These are phyloP conservation scores for Yamadazyma sp. DNA, from an alignment of 1,139 yeast species.

Conservation along the genomic window DNA sequence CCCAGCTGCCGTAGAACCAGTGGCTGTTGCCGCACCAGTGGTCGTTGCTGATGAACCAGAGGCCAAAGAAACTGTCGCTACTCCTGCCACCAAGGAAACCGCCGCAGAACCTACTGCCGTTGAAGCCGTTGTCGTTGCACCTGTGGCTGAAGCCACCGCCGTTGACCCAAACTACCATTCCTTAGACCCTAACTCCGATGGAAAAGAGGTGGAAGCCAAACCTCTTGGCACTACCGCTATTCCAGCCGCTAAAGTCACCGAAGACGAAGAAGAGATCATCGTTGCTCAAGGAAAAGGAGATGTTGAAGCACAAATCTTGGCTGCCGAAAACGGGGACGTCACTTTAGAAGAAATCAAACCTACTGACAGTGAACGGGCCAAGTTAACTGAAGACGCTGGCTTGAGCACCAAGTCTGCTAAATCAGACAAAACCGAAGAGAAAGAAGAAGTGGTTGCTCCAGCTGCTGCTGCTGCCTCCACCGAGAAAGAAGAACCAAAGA, in stretches of 20 bases:
- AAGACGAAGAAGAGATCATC: constrained; percentile 37
- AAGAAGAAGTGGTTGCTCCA: not conserved
- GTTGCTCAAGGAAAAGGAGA: constrained; percentile 40
- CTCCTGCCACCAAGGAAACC: not conserved
- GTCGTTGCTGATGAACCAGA: constrained; percentile 7
- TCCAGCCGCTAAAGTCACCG: constrained; percentile 6
- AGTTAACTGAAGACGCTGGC: constrained; percentile 36
- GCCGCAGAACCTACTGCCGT: constrained; percentile 5
- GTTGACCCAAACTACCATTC: constrained; percentile 19
- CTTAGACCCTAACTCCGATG: constrained; percentile 33
- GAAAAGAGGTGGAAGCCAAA: constrained; percentile 29
- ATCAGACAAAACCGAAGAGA: constrained; percentile 8
- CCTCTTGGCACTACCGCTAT: constrained; percentile 15
- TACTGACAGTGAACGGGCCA: constrained; percentile 36
- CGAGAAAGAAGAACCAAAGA: constrained; percentile 16
- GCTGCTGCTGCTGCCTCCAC: constrained; percentile 7
- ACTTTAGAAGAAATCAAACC: constrained; percentile 47
- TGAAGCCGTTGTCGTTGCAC: constrained; percentile 1
- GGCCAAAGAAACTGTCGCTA: constrained; percentile 6
- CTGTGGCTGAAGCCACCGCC: not conserved
- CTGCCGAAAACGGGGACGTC: constrained; percentile 39
- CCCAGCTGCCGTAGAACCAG: constrained; percentile 4
- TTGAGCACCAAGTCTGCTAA: constrained; percentile 14
- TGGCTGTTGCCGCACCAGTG: constrained; percentile 6
- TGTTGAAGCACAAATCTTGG: constrained; percentile 37